Evolutionary conservation across 768 basidiomycete species (phyloP), one percentile per base, ranked within the genome.

Genomic region (Terana coerulea): DNA sequence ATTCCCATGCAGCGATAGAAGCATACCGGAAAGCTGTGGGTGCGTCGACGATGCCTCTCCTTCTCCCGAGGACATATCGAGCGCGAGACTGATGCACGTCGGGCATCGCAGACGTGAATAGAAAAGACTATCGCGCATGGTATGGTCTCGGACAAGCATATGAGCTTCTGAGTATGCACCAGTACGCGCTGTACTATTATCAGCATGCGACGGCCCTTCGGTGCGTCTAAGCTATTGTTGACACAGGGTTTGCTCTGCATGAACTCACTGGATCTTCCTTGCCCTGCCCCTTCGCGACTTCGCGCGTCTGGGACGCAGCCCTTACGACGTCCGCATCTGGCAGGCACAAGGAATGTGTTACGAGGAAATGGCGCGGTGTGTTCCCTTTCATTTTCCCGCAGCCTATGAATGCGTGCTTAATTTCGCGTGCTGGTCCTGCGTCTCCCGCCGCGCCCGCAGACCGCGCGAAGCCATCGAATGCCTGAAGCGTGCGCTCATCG

Each of bases 141-240:
- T 98, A 95, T 69, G 97, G 97, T 30, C 83, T 99, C 47, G 97
- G 95, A 3, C 97, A 99, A 66, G 93, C 95, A 11, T 99, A 98
- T 65, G 95, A 98, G 62, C 76, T 99, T 21, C 72, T 98, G 47
- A 94, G 88, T 63, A 98, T 98, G 95, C 92, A 92, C 56, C 86
- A 91, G 64, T 98, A 98, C 71, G 88, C 95, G 5, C 74, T 98
- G 25, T 84, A 95, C 68, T 99, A 98, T 69, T 98, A 95, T 65
- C 95, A 98, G 63, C 84, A 91, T 61, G 95, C 97, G 3, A 95
- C 94, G 24, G 89, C 95, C 17, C 74, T 98, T 49, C 76, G 93
- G 92, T 93, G 60, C 26, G 74, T 60, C 28, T 30, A 19, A 31
- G 21, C n/a, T 21, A 31, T 41, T 30, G 40, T 41, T 39, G 21